These are phyloP conservation scores for Waltiozyma sp. DNA, from an alignment of 1,139 yeast species.

Conservation along the genomic window DNA sequence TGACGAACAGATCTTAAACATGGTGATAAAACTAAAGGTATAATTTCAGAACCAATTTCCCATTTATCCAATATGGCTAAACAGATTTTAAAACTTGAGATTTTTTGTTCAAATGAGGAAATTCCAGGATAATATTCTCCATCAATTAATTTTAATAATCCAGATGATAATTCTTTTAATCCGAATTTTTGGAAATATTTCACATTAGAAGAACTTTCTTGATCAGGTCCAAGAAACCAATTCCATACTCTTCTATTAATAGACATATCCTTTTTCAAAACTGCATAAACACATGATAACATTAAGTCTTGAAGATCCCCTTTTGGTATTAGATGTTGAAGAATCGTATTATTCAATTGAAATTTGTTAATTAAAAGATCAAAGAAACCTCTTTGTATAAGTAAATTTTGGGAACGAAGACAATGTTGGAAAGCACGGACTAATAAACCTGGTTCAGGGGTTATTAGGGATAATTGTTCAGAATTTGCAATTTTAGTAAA, in stretches of 20 bases:
- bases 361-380: conserved; percentile 64
- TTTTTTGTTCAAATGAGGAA: conserved; percentile 22
- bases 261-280: conserved; percentile 83
- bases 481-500: conserved; percentile 2
- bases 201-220: conserved; percentile 11
- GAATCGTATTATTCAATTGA: conserved; percentile 50
- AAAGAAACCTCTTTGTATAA: conserved; percentile 83
- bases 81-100: conserved; percentile 51
- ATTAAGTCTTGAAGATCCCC: conserved; percentile 50
- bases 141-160: conserved; percentile 39
- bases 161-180: conserved; percentile 34
- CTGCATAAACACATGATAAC: conserved; percentile 53
- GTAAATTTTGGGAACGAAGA: conserved; percentile 46
- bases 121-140: conserved; percentile 22
- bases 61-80: conserved; percentile 78
- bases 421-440: conserved; percentile 67
- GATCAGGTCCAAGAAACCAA: conserved; percentile 73
- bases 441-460: conserved; percentile 72
- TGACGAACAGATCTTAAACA: conserved; percentile 33
- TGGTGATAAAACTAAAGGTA: conserved; percentile 62
- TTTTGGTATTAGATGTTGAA: conserved; percentile 34
- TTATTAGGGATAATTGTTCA: conserved; percentile 29
- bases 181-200: conserved; percentile 57
- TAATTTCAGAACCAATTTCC: conserved; percentile 74
- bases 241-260: conserved; percentile 86